These are phyloP conservation scores for Pseudovirgaria hyperparasitica DNA, from an alignment of 2,329 filamentous ascomycete genomes.

Conservation along the genomic window DNA sequence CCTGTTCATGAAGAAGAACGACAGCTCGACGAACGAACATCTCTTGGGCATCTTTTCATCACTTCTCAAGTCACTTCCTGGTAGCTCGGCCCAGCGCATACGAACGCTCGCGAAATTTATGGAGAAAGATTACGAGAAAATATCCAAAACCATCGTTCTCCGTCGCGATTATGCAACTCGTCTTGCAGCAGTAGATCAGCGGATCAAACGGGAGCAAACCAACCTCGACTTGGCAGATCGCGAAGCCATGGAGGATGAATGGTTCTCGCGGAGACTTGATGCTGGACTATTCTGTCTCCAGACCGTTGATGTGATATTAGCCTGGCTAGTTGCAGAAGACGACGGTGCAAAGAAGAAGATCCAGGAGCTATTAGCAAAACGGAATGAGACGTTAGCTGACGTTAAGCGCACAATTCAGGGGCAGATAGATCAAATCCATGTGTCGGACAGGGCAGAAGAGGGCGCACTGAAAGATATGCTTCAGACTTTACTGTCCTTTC, in stretches of 20 bases:
- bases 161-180: slow-evolving; percentile 56
- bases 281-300: slow-evolving; percentile 76
- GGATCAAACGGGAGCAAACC: slow-evolving; percentile 47
- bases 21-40: slow-evolving; percentile 58
- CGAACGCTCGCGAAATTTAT: slow-evolving; percentile 86
- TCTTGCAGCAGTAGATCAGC: slow-evolving; percentile 48
- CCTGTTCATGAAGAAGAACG: slow-evolving; percentile 73
- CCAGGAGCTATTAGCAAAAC: slow-evolving; percentile 48
- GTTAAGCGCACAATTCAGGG: slow-evolving; percentile 58
- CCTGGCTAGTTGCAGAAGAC: slow-evolving; percentile 89
- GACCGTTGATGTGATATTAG: slow-evolving; percentile 69
- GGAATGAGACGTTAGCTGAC: slow-evolving; percentile 50
- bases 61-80: slow-evolving; percentile 67
- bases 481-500: slow-evolving; percentile 41
- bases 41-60: slow-evolving; percentile 75
- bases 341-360: slow-evolving; percentile 57
- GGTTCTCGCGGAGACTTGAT: slow-evolving; percentile 63
- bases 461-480: slow-evolving; percentile 50
- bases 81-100: slow-evolving; percentile 65
- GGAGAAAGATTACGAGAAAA: slow-evolving; percentile 87
- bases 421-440: slow-evolving; percentile 48
- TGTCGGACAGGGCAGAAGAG: slow-evolving; percentile 35
- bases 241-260: slow-evolving; percentile 53
- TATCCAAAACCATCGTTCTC: slow-evolving; percentile 56
- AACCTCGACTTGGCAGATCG: slow-evolving; percentile 44